phyloP scores from a whole-genome alignment of 2,329 filamentous ascomycete species.

The Cordyceps cicadae region DNA sequence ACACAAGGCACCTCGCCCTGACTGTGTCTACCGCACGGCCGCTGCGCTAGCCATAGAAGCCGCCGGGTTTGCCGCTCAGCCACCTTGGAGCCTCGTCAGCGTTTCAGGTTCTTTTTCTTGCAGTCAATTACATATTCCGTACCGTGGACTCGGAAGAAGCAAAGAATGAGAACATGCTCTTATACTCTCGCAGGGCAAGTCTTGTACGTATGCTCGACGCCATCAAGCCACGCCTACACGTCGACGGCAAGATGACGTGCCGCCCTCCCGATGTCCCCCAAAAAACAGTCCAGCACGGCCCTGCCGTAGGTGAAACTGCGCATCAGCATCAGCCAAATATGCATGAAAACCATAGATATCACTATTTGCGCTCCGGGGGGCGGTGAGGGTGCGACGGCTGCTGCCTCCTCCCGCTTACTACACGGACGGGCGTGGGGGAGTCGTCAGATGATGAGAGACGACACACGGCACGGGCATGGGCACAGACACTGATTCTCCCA shows the following conservation, averaged over 20 bases:
- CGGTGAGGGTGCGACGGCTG: background rate
- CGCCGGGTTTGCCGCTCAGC: background rate
- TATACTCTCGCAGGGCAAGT: background rate
- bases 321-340: background rate
- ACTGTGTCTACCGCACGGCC: constrained; percentile 6
- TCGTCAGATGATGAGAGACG: background rate
- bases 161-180: no score
- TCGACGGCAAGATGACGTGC: background rate
- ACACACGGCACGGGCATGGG: no score
- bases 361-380: no score
- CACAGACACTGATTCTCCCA: no score
- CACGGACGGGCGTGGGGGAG: no score
- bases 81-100: background rate
- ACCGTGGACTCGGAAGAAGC: background rate
- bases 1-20: background rate
- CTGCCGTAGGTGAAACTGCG: background rate
- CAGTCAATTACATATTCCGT: background rate
- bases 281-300: no score
- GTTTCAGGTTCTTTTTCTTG: background rate
- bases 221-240: background rate
- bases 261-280: background rate
- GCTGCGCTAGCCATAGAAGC: background rate
- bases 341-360: background rate
- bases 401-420: background rate
- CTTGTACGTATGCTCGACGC: background rate